These are phyloP conservation scores for Arxiozyma slooffiae DNA, from an alignment of 1,139 yeast species.

Conservation along the genomic window DNA sequence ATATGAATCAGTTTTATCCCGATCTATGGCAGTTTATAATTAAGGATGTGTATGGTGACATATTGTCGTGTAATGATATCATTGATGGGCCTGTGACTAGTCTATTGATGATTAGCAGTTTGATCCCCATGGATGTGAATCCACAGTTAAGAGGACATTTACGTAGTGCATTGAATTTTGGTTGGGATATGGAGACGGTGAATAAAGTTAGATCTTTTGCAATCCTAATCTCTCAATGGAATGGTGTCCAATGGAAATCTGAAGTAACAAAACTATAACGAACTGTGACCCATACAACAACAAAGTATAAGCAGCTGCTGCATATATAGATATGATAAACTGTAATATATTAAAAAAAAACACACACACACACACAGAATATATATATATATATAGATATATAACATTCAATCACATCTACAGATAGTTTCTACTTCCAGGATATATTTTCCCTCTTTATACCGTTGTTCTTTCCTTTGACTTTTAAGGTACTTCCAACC, in stretches of 20 bases:
- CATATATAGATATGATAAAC: too few relatives aligned
- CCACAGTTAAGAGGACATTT: constrained; percentile 88
- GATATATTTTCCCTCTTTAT: constrained; percentile 37
- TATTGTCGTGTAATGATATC: constrained; percentile 57
- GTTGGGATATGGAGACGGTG: constrained; percentile 57
- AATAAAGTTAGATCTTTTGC: constrained; percentile 51
- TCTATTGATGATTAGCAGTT: constrained; percentile 62
- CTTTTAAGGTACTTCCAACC: constrained; percentile 39
- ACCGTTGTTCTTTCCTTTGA: constrained; percentile 31
- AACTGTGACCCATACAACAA: too few relatives aligned
- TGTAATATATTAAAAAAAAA: not conserved
- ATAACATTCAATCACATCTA: constrained; percentile 13
- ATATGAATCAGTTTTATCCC: constrained; percentile 67
- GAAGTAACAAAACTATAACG: constrained; percentile 22
- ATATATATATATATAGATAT: not conserved
- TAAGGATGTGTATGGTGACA: constrained; percentile 71
- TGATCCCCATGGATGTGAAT: constrained; percentile 85
- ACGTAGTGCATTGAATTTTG: constrained; percentile 71
- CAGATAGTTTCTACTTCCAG: constrained; percentile 33
- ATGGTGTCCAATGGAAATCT: constrained; percentile 54
- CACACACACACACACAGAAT: not conserved
- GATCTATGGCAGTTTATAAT: constrained; percentile 70
- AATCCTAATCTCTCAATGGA: constrained; percentile 60
- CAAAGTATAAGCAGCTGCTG: too few relatives aligned
- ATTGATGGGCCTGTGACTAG: constrained; percentile 62